Percentiles rank a stretch among this genome's conserved stretches.
Conservation (phyloP, 2,329 filamentous ascomycete species). For the Fusarium sp. region DNA sequence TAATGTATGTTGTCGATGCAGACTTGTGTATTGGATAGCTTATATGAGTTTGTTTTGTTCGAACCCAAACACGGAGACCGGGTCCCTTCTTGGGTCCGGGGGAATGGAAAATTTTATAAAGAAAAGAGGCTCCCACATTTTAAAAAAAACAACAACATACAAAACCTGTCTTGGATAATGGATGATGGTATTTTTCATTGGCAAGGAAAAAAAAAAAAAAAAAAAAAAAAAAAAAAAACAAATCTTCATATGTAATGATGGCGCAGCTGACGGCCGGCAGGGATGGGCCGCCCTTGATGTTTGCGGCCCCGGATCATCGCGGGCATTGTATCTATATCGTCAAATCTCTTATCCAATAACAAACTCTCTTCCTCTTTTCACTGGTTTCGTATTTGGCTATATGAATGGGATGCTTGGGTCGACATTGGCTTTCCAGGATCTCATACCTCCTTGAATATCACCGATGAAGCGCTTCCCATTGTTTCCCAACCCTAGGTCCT, state of each 20-base stretch:
- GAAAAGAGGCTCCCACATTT: no score
- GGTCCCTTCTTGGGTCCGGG: no score
- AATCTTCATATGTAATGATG: conserved; percentile 38
- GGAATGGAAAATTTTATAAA: no score
- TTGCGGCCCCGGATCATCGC: conserved; percentile 30
- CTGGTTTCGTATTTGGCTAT: conserved; percentile 45
- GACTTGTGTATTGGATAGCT: no score
- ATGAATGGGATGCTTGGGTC: conserved; percentile 69
- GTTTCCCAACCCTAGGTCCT: conserved; percentile 68
- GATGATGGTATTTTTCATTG: conserved; percentile 11
- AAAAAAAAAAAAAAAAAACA: not conserved
- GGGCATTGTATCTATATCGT: conserved; percentile 47
- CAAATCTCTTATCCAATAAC: conserved; percentile 44
- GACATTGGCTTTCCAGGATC: conserved; percentile 77
- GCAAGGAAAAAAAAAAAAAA: conserved; percentile 9
- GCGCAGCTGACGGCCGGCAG: conserved; percentile 32
- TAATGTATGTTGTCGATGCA: no score
- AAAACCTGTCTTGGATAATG: conserved; percentile 2
- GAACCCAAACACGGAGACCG: no score
- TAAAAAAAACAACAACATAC: conserved; percentile 51
- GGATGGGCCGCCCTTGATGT: conserved; percentile 28
- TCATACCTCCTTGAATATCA: conserved; percentile 79
- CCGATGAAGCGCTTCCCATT: conserved; percentile 70
- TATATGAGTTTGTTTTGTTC: no score
- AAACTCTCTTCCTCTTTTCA: conserved; percentile 33